Evolutionary conservation across 768 basidiomycete genomes (phyloP).

Genomic region (Auricularia sp.): DNA sequence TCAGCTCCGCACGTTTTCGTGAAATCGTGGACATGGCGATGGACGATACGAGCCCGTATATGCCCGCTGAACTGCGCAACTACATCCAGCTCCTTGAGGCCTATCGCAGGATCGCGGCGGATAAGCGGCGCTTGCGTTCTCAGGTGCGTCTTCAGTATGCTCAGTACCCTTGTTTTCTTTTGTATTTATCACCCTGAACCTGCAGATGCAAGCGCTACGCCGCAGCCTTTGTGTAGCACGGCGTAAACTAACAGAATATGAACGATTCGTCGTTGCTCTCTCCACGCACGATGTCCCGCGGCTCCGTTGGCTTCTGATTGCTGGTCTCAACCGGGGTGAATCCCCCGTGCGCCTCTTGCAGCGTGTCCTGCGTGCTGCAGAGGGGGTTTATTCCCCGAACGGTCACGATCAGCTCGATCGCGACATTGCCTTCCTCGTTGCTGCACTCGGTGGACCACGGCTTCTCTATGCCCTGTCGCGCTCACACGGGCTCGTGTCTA

Average conservation of each 20-base stretch:
- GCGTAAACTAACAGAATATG: neutral
- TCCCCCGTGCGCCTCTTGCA: neutral
- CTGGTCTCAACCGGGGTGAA: neutral
- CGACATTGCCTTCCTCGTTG: neutral
- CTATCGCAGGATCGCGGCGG: neutral
- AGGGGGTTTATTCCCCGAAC: neutral
- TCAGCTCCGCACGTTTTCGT: neutral
- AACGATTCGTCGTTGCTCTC: neutral
- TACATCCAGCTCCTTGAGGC: neutral
- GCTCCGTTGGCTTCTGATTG: neutral
- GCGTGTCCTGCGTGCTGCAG: neutral
- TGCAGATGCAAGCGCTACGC: neutral
- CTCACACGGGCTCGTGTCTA: neutral
- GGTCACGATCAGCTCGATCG: neutral
- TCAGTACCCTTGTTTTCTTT: too few species aligned
- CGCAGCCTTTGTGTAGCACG: neutral
- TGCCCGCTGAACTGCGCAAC: neutral
- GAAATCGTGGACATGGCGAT: neutral
- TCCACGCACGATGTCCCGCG: neutral
- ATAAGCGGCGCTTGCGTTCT: neutral
- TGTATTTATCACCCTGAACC: too few species aligned
- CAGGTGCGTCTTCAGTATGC: neutral
- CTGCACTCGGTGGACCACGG: neutral
- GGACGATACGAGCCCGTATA: neutral
- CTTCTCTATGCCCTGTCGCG: neutral